phyloP scores from a whole-genome alignment of 768 basidiomycete species.

The Daedaleopsis sinensis region DNA sequence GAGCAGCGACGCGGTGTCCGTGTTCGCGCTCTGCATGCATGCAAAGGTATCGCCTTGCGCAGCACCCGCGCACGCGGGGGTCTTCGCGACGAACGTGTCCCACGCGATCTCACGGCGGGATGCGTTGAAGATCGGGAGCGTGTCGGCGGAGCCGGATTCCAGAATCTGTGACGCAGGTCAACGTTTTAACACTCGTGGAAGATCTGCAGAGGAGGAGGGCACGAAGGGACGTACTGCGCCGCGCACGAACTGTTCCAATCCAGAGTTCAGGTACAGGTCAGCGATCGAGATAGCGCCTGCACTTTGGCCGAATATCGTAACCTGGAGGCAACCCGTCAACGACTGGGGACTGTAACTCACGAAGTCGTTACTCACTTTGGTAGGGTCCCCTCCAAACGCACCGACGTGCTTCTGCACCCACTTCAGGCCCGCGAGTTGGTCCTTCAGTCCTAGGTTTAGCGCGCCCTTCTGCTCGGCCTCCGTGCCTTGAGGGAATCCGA shows the following conservation, averaged over 20 bases:
- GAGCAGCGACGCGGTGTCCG: constrained; percentile 14
- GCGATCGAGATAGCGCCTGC: constrained; percentile 42
- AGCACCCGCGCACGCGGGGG: constrained; percentile 37
- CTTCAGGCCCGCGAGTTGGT: constrained; percentile 70
- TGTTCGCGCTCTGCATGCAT: constrained; percentile 31
- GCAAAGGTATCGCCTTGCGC: constrained; percentile 38
- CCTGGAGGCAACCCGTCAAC: constrained; percentile 12
- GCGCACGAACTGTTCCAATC: constrained; percentile 26
- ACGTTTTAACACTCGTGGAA: background rate
- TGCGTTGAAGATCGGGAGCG: constrained; percentile 34
- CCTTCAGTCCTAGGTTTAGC: constrained; percentile 70
- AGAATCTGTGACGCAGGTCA: constrained; percentile 39
- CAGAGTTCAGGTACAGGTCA: constrained; percentile 33
- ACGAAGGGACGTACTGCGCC: constrained; percentile 22
- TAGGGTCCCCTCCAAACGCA: constrained; percentile 63
- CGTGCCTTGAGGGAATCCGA: constrained; percentile 49
- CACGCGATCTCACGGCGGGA: constrained; percentile 38
- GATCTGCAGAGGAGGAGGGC: too few relatives aligned
- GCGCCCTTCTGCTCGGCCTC: constrained; percentile 43
- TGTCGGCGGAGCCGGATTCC: constrained; percentile 42
- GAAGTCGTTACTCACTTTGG: constrained; percentile 33
- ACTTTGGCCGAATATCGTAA: constrained; percentile 42
- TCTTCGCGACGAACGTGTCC: constrained; percentile 41
- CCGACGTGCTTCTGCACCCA: constrained; percentile 70
- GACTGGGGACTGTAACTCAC: background rate